phyloP scores from a whole-genome alignment of 768 basidiomycete genomes.

The Phanerochaete sordida region DNA sequence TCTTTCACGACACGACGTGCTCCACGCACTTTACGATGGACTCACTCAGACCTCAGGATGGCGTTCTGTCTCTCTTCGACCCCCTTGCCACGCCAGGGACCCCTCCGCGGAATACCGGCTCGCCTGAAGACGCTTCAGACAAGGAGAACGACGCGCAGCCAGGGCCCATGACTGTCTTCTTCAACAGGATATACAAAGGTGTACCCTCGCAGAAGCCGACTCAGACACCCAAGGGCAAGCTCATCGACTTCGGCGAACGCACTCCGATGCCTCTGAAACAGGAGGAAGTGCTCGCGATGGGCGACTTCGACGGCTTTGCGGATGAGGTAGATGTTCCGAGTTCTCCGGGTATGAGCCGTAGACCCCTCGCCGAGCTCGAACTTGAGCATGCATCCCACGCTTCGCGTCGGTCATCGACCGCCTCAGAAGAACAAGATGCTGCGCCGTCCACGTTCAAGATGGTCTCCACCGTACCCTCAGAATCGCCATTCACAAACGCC shows the following conservation, averaged over 20 bases:
- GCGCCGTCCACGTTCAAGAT: background rate
- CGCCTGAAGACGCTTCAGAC: slow-evolving; percentile 28
- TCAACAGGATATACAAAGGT: slow-evolving; percentile 24
- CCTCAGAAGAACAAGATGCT: background rate
- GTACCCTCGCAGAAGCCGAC: slow-evolving; percentile 6
- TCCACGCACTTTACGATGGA: background rate
- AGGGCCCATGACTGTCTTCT: slow-evolving; percentile 27
- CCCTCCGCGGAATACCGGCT: slow-evolving; percentile 24
- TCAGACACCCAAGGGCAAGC: slow-evolving; percentile 25
- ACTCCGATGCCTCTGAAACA: slow-evolving; percentile 7
- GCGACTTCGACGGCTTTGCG: background rate
- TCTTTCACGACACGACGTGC: background rate
- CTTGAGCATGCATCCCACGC: slow-evolving; percentile 7
- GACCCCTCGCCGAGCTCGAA: slow-evolving; percentile 21
- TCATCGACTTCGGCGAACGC: slow-evolving; percentile 29
- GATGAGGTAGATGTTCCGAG: slow-evolving; percentile 1
- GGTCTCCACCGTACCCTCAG: slow-evolving; percentile 15
- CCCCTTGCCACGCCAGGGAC: slow-evolving; percentile 24
- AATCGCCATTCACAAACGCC: slow-evolving; percentile 27
- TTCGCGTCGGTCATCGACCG: background rate
- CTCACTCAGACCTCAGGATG: slow-evolving; percentile 24
- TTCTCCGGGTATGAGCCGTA: background rate
- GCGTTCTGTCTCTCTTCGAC: slow-evolving; percentile 31
- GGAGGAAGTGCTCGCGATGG: slow-evolving; percentile 13
- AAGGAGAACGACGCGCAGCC: slow-evolving; percentile 29